Evolutionary conservation across 1,284 basidiomycete species (phyloP).

Genomic region (Earliella scabrosa): DNA sequence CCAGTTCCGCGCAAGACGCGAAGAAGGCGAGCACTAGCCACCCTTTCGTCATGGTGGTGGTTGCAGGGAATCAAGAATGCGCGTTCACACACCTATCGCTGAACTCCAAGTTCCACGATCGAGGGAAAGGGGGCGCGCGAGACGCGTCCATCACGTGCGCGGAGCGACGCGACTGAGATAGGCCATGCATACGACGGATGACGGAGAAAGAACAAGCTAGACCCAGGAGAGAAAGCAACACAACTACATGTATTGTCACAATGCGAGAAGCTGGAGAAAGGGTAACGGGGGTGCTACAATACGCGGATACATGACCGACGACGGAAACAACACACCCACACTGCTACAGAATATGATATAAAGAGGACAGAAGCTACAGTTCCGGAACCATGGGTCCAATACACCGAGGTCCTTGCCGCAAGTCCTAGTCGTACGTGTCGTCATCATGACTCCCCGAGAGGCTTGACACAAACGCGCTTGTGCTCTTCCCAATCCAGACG

Average conservation of each 20-base stretch:
- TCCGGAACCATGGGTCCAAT: background rate
- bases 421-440: background rate
- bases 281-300: constrained; percentile 2
- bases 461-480: constrained; percentile 62
- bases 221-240: too few species aligned
- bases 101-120: background rate
- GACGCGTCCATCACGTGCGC: constrained; percentile 11
- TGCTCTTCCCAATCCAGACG: constrained; percentile 76
- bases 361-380: background rate
- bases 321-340: background rate
- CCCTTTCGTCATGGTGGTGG: constrained; percentile 9
- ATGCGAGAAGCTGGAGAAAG: background rate
- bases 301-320: constrained; percentile 13
- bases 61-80: background rate
- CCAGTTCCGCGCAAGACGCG: constrained; percentile 1
- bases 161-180: background rate
- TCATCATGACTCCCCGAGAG: constrained; percentile 22
- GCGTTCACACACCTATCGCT: background rate
- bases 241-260: background rate
- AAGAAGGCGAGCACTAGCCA: constrained; percentile 6
- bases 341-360: background rate
- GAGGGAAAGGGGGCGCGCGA: background rate
- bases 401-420: background rate
- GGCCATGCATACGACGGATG: background rate
- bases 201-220: background rate